These are phyloP conservation scores for Magnolia sinica DNA, from an alignment of 164 flowering plant genomes.

Conservation along the genomic window DNA sequence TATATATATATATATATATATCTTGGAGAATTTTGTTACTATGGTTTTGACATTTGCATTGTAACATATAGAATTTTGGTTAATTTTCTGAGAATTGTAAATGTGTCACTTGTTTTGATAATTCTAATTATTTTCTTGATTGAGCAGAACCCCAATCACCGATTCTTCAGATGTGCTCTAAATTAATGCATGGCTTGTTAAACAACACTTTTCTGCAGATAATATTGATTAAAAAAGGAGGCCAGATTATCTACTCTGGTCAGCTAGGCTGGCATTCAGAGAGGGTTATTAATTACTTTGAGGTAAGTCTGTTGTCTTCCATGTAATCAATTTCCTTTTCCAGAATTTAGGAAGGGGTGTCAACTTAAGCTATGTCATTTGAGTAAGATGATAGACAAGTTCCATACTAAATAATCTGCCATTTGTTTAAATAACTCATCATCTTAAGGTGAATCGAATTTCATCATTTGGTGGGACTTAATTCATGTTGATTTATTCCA, in stretches of 20 bases:
- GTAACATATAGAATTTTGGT: neutral
- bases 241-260: conserved; percentile 54
- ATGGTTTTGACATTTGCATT: no score
- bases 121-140: neutral
- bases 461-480: neutral
- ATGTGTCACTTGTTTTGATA: neutral
- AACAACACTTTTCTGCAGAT: conserved; percentile 29
- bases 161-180: no score
- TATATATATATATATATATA: no score
- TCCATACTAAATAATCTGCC: neutral
- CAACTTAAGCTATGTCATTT: neutral
- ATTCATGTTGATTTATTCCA: neutral
- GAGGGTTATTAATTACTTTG: conserved; percentile 54
- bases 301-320: conserved; percentile 31
- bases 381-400: neutral
- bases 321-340: no score
- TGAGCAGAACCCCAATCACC: neutral
- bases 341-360: no score
- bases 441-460: no score
- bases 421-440: neutral
- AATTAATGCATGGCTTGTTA: no score
- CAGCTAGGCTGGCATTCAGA: conserved; percentile 52
- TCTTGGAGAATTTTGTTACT: no score
- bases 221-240: conserved; percentile 54
- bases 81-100: neutral